Base-by-base conservation (phyloP, 768 basidiomycete species). In the Mrakia gelida region DNA sequence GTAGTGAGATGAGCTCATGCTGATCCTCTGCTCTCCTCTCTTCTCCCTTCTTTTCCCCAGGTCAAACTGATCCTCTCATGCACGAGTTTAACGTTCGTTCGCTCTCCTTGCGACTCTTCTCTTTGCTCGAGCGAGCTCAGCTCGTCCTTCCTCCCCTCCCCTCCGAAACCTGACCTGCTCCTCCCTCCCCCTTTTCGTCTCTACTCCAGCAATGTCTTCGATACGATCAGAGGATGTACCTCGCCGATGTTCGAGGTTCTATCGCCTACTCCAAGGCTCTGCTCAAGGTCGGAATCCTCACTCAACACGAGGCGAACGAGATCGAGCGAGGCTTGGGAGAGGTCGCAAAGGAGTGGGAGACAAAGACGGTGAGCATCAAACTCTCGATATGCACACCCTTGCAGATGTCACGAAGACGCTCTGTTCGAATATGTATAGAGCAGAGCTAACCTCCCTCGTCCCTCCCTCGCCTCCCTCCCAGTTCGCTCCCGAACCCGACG, bases 251-350 rank as follows among this genome's bases (percentile, higher is more conserved):
- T 80, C 88, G 87, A 75, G 96, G 96, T 1, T 98, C 96, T 26
- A 95, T 97, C 82, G 96, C 97, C 5, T 98, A 98, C 84, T 91
- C 97, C 43, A 96, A 93, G 84, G 91, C 92, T 1, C 87, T 98
- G 78, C 86, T 89, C 16, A 89, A 90, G 61, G 91, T 84, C 70
- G 92, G 91, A 21, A 95, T 99, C 81, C 85, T 99, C 80, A 92
- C 91, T 9, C 81, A 87, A 78, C 89, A 90, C 3, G 97, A 99
- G 84, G 89, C 91, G 83, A 81, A 79, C 87, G 85, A 92, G 81
- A 88, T 90, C 70, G 86, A 88, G 62, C 80, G 84, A 61, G 96
- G 96, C 15, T 88, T 99, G 71, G 85, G 87, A 77, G 84, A 85
- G 45, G 95, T 99, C 68, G 90, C 88, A 75, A 87, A 88, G 81